These are phyloP conservation scores for Botryotinia convoluta DNA, from an alignment of 2,329 filamentous ascomycete genomes.

Conservation along the genomic window DNA sequence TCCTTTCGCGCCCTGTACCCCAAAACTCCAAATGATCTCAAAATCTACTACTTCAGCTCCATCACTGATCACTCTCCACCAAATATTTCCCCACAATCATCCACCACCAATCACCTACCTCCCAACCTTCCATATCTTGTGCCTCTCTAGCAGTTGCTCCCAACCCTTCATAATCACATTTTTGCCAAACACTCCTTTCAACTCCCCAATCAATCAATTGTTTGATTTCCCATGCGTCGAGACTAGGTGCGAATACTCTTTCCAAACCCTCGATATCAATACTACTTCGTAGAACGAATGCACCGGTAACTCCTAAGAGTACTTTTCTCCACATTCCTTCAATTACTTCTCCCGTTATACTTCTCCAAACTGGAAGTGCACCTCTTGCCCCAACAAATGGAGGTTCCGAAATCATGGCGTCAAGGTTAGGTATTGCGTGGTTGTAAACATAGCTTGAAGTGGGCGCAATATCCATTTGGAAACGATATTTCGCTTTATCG, in stretches of 20 bases:
- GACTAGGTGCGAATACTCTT: conserved; percentile 52
- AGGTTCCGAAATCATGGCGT: conserved; percentile 36
- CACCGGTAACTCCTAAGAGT: conserved; percentile 59
- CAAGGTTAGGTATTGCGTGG: conserved; percentile 47
- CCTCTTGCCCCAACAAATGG: conserved; percentile 44
- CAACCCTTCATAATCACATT: conserved; percentile 9
- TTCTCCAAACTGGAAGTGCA: conserved; percentile 69
- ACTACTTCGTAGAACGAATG: conserved; percentile 60
- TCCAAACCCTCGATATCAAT: conserved; percentile 53
- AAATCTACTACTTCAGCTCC: background rate
- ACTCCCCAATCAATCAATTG: conserved; percentile 59
- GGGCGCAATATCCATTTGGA: conserved; percentile 58
- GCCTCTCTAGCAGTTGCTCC: background rate
- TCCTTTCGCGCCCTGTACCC: background rate
- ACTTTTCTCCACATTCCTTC: conserved; percentile 62
- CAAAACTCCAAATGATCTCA: background rate
- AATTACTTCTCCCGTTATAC: conserved; percentile 62
- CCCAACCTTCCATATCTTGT: conserved; percentile 41
- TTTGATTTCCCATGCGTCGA: conserved; percentile 63
- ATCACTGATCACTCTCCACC: conserved; percentile 6
- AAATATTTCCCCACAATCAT: conserved; percentile 46
- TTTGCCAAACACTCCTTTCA: conserved; percentile 41
- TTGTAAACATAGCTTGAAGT: conserved; percentile 58
- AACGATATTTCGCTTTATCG: conserved; percentile 63
- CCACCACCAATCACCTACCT: conserved; percentile 67